phyloP scores from a whole-genome alignment of 345 rosid species.

The Garcia nutans region DNA sequence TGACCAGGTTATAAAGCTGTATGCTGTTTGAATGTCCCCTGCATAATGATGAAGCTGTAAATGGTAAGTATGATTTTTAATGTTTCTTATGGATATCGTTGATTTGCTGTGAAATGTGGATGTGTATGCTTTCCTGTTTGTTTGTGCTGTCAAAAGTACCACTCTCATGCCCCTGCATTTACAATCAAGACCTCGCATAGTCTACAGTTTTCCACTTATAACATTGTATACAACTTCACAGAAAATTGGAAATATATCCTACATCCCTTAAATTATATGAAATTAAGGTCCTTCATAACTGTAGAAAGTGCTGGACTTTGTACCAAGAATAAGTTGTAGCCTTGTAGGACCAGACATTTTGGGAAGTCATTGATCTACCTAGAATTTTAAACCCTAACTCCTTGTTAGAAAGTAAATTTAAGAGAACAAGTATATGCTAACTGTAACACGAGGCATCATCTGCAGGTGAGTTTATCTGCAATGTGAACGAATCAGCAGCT shows the following conservation, averaged over 20 bases:
- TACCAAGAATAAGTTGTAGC: not conserved
- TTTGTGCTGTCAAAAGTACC: too few relatives aligned
- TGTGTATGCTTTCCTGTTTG: not conserved
- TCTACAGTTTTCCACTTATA: not conserved
- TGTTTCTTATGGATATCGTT: not conserved
- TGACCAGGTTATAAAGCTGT: constrained; percentile 69
- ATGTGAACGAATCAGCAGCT: not conserved
- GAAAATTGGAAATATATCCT: not conserved
- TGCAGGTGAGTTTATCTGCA: not conserved
- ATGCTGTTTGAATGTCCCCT: constrained; percentile 52
- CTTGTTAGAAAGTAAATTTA: not conserved
- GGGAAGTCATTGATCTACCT: not conserved
- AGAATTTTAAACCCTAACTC: not conserved
- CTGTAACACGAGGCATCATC: not conserved
- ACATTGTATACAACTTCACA: not conserved
- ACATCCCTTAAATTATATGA: not conserved
- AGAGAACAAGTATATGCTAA: not conserved
- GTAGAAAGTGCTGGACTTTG: not conserved
- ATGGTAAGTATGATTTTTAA: constrained; percentile 6
- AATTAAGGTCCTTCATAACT: not conserved
- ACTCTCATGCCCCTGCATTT: too few relatives aligned
- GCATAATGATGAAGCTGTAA: not conserved
- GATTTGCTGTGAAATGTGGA: not conserved
- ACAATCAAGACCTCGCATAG: too few relatives aligned
- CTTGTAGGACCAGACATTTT: not conserved